phyloP scores from a whole-genome alignment of 1,284 basidiomycete genomes.

The Rhodotorula sp. region DNA sequence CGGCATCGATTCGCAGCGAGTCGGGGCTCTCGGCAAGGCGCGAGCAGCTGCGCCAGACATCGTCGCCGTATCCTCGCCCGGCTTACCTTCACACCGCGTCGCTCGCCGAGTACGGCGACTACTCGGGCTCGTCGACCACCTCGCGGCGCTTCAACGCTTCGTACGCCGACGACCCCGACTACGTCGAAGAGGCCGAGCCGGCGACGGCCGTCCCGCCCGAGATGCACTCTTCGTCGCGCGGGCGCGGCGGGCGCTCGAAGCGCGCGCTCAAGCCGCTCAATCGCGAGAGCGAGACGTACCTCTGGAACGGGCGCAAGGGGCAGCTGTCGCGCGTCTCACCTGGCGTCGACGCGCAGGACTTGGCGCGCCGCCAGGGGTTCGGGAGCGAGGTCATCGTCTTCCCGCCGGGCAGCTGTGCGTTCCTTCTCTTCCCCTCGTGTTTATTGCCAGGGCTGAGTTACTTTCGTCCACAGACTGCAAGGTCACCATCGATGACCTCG shows the following conservation, averaged over 20 bases:
- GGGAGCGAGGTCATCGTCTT: constrained; percentile 26
- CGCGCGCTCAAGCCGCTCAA: constrained; percentile 17
- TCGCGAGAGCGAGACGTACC: constrained; percentile 19
- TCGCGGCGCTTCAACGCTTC: not conserved
- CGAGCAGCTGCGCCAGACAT: not conserved
- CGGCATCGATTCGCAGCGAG: not conserved
- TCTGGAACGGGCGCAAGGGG: constrained; percentile 11
- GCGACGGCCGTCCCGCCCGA: constrained; percentile 6
- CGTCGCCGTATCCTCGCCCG: constrained; percentile 6
- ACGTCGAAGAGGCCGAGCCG: not conserved
- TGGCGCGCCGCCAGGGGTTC: not conserved
- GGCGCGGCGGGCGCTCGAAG: too few species aligned
- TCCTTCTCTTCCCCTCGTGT: not conserved
- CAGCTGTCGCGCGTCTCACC: constrained; percentile 9
- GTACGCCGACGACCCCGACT: too few species aligned
- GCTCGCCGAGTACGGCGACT: not conserved
- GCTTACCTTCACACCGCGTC: constrained; percentile 3
- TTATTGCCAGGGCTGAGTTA: not conserved
- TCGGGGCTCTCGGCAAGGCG: not conserved
- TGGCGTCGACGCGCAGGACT: not conserved
- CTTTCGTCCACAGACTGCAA: constrained; percentile 13
- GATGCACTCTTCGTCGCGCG: not conserved
- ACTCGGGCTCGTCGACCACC: too few species aligned
- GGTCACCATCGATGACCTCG: constrained; percentile 23
- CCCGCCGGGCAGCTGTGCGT: constrained; percentile 27